phyloP scores from a whole-genome alignment of 1,139 yeast genomes.

The Yamadazyma buinensis region DNA sequence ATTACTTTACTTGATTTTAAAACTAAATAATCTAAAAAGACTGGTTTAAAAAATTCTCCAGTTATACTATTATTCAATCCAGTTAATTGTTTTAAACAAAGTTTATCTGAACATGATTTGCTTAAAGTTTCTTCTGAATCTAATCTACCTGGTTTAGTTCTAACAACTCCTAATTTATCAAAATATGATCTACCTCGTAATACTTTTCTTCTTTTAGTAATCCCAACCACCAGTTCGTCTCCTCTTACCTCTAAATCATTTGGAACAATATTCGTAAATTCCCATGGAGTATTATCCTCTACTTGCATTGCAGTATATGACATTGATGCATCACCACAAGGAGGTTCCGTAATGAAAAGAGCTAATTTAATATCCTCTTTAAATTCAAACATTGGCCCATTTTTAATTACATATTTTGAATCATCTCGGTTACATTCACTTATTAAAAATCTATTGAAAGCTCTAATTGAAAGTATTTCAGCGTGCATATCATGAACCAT shows the following conservation, averaged over 20 bases:
- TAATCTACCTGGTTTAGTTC: constrained; percentile 88
- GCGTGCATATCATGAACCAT: constrained; percentile 89
- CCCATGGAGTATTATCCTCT: constrained; percentile 16
- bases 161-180: constrained; percentile 54
- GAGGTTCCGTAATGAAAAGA: constrained; percentile 73
- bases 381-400: constrained; percentile 21
- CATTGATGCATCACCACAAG: constrained; percentile 92
- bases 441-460: constrained; percentile 49
- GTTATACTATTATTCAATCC: constrained; percentile 58
- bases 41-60: constrained; percentile 32
- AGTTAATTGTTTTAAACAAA: constrained; percentile 58
- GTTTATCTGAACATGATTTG: constrained; percentile 86
- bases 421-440: constrained; percentile 1
- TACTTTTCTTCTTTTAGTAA: constrained; percentile 5
- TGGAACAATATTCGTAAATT: too few species aligned
- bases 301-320: constrained; percentile 14
- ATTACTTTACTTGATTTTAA: constrained; percentile 38
- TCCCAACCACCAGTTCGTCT: background rate
- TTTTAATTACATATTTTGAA: constrained; percentile 7
- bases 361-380: constrained; percentile 41
- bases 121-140: constrained; percentile 71
- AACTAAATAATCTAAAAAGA: constrained; percentile 53
- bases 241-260: background rate
- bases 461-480: constrained; percentile 68
- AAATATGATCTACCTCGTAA: constrained; percentile 67